Conservation (phyloP, 2,329 filamentous ascomycete species). For the Blumeriella jaapii region DNA sequence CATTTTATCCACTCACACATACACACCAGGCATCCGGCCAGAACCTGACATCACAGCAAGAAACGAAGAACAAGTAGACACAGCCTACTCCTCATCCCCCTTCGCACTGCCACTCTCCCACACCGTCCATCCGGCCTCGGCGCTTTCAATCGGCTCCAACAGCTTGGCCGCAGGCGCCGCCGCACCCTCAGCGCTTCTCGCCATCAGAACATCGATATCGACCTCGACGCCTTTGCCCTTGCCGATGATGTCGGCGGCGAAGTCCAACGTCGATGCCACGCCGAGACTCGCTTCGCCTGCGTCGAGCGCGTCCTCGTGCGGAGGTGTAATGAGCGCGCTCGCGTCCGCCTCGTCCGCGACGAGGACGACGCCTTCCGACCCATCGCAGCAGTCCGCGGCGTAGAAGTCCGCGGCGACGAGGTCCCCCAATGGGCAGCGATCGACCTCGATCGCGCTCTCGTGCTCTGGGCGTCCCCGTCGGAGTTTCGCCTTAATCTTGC, state of each 20-base stretch:
- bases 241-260: slow-evolving; percentile 22
- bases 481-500: too few relatives aligned
- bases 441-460: slow-evolving; percentile 52
- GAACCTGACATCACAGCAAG: too few relatives aligned
- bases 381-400: slow-evolving; percentile 52
- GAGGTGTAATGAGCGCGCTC: too few relatives aligned
- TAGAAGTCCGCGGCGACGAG: slow-evolving; percentile 59
- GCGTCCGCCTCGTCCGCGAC: slow-evolving; percentile 36
- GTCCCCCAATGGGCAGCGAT: slow-evolving; percentile 54
- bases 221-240: slow-evolving; percentile 23
- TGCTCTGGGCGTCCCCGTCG: slow-evolving; percentile 28
- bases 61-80: neutral
- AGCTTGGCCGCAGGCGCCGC: slow-evolving; percentile 35
- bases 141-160: slow-evolving; percentile 45
- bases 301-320: too few relatives aligned
- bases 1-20: too few relatives aligned
- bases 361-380: slow-evolving; percentile 48
- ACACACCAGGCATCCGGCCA: too few relatives aligned
- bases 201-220: slow-evolving; percentile 30
- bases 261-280: slow-evolving; percentile 16
- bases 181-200: slow-evolving; percentile 24
- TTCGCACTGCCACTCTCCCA: slow-evolving; percentile 60
- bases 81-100: slow-evolving; percentile 32
- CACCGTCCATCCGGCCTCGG: slow-evolving; percentile 51
- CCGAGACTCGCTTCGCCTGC: too few relatives aligned